Evolutionary conservation across 2,329 filamentous ascomycete genomes (phyloP).

Genomic region (Aspergillus udagawae): DNA sequence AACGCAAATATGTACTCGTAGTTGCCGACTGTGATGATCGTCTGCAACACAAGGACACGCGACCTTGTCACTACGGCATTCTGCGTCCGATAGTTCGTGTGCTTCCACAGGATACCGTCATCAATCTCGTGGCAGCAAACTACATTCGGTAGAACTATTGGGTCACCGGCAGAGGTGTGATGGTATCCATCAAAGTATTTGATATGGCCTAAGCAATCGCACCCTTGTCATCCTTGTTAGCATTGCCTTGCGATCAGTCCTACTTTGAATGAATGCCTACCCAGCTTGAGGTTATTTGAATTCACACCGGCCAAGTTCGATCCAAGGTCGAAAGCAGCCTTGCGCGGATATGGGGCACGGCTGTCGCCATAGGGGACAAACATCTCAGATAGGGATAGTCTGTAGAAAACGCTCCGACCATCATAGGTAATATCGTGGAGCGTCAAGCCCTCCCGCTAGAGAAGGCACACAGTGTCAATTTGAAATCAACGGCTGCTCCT

Average conservation of each 20-base stretch:
- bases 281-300: not conserved
- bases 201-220: slow-evolving; percentile 44
- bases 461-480: not conserved
- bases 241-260: slow-evolving; percentile 21
- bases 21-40: slow-evolving; percentile 41
- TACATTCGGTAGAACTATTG: slow-evolving; percentile 38
- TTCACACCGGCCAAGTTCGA: not conserved
- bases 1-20: slow-evolving; percentile 46
- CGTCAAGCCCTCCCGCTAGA: slow-evolving; percentile 37
- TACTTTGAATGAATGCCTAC: not conserved
- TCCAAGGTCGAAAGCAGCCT: slow-evolving; percentile 45
- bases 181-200: slow-evolving; percentile 43
- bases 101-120: slow-evolving; percentile 39
- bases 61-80: slow-evolving; percentile 33
- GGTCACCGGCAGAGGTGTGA: slow-evolving; percentile 30
- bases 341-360: slow-evolving; percentile 39
- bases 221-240: slow-evolving; percentile 40
- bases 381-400: slow-evolving; percentile 42
- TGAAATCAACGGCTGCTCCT: no score
- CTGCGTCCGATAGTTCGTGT: slow-evolving; percentile 36
- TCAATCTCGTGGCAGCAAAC: slow-evolving; percentile 42
- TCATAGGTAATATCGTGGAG: slow-evolving; percentile 42
- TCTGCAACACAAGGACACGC: slow-evolving; percentile 35
- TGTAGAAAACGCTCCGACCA: slow-evolving; percentile 38
- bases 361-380: slow-evolving; percentile 44